A percentile compares a stretch with the other conserved stretches of the same genome.
Evolutionary conservation across 306 rosid genomes (phyloP).

Genomic region (Lupinus albus): DNA sequence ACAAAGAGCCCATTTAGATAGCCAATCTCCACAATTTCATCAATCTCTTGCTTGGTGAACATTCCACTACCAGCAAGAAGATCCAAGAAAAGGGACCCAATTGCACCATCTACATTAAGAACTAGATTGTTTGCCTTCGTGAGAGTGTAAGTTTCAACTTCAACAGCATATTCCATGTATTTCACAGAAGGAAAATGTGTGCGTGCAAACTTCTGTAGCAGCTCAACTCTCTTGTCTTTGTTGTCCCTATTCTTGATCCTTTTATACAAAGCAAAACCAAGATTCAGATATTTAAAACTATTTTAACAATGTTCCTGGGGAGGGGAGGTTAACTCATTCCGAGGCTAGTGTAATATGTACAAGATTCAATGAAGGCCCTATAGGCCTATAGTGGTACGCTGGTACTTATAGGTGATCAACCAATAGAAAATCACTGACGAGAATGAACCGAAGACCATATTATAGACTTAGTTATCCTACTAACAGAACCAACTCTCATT

Average conservation of each 20-base stretch:
- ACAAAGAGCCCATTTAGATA: conserved; percentile 96
- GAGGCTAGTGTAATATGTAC: background rate
- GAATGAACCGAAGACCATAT: background rate
- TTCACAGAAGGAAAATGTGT: conserved; percentile 93
- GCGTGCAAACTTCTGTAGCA: conserved; percentile 83
- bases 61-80: conserved; percentile 98
- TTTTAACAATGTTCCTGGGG: background rate
- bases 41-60: conserved; percentile 91
- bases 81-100: conserved; percentile 96
- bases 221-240: conserved; percentile 96
- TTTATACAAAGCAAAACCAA: conserved; percentile 46
- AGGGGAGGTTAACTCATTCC: background rate
- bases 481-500: background rate
- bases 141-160: conserved; percentile 94
- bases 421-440: background rate
- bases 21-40: conserved; percentile 93
- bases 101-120: conserved; percentile 94
- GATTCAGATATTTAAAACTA: conserved; percentile 20
- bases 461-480: background rate
- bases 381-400: background rate
- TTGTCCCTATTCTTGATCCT: conserved; percentile 99
- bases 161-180: conserved; percentile 97
- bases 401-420: background rate
- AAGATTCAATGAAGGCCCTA: background rate
- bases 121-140: conserved; percentile 96